Base-by-base conservation (phyloP, 2,329 filamentous ascomycete species). In the Ustilaginoidea virens region DNA sequence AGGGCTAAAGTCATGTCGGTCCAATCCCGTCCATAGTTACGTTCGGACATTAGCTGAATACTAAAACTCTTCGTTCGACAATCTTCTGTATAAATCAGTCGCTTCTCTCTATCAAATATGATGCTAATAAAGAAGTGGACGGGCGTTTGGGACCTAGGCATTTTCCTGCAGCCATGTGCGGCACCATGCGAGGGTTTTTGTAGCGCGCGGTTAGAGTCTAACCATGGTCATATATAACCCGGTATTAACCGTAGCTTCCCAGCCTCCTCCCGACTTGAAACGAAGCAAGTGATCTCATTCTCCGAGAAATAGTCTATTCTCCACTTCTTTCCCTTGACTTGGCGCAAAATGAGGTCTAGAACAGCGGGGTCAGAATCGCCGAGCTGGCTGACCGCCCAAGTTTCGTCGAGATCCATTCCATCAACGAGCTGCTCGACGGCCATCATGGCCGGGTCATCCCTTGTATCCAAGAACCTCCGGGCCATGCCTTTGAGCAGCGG, bases 341-440 rank as follows among this genome's bases (percentile, higher is more conserved):
- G 30, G 5, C 25, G 26, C 17, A 34, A 31, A 17, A 34, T 31
- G 24, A 42, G 33, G 15, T 31, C 22, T 16, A 28, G 21, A 22
- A 34, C 25, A 14, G 31, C 37, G 5, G 24, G 19, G 5, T 33
- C 26, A 5, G 25, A 32, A 21, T 25, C 18, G 3, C 11, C 12
- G 10, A 45, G 31, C 11, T 39, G 33, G 16, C 23, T 32, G 10
- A 33, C 26, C 17, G 34, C 32, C 43, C 39, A 44, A 8, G 23
- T 28, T 23, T 38, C 31, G 23, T 41, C 36, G 10, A 45, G 24
- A 27, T 44, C 32, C 40, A 45, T 42, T 11, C 41, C 39, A 23
- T 46, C 44, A 14, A 45, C 36, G 16, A 46, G 38, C 17, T 43
- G 34, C 30, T 45, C 41, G n/a, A 39, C 39, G 1, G 39, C 40